Conservation (phyloP, 164 flowering plant genomes). For the Liriodendron chinense region DNA sequence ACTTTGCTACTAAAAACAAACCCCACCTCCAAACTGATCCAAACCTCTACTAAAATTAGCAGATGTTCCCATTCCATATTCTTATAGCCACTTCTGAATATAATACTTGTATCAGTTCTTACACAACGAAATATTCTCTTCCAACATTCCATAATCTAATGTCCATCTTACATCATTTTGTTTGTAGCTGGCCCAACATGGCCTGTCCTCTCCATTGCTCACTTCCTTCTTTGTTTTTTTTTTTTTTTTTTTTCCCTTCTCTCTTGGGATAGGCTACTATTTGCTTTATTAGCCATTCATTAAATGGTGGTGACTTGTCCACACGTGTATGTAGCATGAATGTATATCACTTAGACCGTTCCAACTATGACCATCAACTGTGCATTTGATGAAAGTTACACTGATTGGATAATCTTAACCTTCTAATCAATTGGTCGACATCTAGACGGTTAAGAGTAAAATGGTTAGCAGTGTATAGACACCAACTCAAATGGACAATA, state of each 20-base stretch:
- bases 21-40: slow-evolving; percentile 12
- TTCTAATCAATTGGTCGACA: not conserved
- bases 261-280: not conserved
- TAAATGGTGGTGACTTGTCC: not conserved
- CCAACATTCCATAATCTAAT: slow-evolving; percentile 26
- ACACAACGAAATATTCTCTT: slow-evolving; percentile 16
- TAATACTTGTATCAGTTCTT: slow-evolving; percentile 25
- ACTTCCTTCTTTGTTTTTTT: slow-evolving; percentile 8
- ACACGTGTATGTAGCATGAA: not conserved
- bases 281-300: not conserved
- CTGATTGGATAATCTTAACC: not conserved
- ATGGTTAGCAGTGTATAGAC: not conserved
- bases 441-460: not conserved
- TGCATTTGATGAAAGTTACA: not conserved
- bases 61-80: slow-evolving; percentile 40
- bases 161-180: slow-evolving; percentile 46
- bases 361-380: not conserved
- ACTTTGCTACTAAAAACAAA: slow-evolving; percentile 3
- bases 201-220: slow-evolving; percentile 21
- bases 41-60: slow-evolving; percentile 34
- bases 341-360: not conserved
- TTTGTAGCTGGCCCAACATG: slow-evolving; percentile 39
- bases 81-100: slow-evolving; percentile 15
- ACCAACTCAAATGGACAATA: not conserved
- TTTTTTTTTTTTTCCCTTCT: not conserved